Base-by-base conservation (phyloP, 176 grass and related monocot genomes). In the Zoysia pacifica region DNA sequence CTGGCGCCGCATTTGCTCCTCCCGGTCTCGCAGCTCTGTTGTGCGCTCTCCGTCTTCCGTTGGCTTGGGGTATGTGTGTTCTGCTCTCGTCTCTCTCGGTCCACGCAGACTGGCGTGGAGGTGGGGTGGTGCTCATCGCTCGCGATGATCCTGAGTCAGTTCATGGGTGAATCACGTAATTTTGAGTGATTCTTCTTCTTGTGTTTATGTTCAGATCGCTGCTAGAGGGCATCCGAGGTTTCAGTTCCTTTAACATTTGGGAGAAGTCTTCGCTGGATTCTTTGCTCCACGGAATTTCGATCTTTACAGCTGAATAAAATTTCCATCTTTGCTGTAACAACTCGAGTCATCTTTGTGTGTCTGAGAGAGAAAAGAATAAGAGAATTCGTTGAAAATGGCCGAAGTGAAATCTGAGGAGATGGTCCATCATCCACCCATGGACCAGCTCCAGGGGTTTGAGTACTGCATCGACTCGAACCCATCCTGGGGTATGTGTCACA, bases 381-480 rank as follows among this genome's bases (percentile, higher is more conserved):
- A 15, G 13, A 60, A 3, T 60, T 20, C 6, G 20, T 9, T 5
- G 18, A 43, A 83, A 75, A 97, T 97, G 91, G 87, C 87, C 6
- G 94, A 97, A 62, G 77, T 89, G 54, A 97, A 97, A 67, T 80
- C 86, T 51, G 94, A 97, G 74, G 94, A 97, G 3, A 84, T 80
- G 76, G 84, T 85, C 48, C 79, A 72, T 55, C 91, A 97, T 61
- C 77, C 71, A 12, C 94, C 94, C 87, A 88, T 97, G 91, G 94
- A 97, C 84, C 94, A 97, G 56, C 85, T 97, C 20, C 91, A 92
- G 75, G 94, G 94, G 2, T 80, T 97, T 37, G 94, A 97, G 83
- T 97, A 97, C 76, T 97, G 94, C 91, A 97, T 97, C 77, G 94
- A 97, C 79, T 97, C 94, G 5, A 97, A 97, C 67, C 94, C 94